Percentiles rank a stretch among this genome's conserved stretches.
Evolutionary conservation across 164 flowering plant genomes (phyloP).

Genomic region (Vitis cinerea): DNA sequence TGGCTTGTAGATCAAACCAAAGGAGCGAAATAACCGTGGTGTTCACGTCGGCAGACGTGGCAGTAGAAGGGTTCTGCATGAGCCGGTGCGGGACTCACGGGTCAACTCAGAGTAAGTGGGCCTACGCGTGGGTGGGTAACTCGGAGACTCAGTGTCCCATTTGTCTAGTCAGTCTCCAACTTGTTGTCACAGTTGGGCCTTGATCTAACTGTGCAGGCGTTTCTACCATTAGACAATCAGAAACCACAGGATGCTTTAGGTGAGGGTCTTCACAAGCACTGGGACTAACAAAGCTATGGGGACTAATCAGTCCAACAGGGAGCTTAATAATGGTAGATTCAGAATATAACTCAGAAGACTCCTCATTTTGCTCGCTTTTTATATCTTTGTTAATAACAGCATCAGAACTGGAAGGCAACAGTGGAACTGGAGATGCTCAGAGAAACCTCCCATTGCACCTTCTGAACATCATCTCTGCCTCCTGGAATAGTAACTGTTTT

Average conservation of each 20-base stretch:
- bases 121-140: slow-evolving; percentile 72
- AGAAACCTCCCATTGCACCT: slow-evolving; percentile 77
- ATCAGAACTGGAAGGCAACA: slow-evolving; percentile 17
- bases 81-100: slow-evolving; percentile 63
- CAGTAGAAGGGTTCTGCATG: slow-evolving; percentile 55
- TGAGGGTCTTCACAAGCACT: no score
- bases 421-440: slow-evolving; percentile 13
- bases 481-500: no score
- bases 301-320: no score
- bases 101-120: slow-evolving; percentile 28
- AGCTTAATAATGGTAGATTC: no score
- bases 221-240: no score
- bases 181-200: no score
- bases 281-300: no score
- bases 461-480: slow-evolving; percentile 75
- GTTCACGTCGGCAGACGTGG: slow-evolving; percentile 55
- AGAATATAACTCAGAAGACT: background rate
- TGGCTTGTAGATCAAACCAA: slow-evolving; percentile 40
- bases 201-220: no score
- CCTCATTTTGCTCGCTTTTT: slow-evolving; percentile 5
- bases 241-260: no score
- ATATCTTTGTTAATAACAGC: slow-evolving; percentile 6
- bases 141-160: slow-evolving; percentile 39
- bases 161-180: no score
- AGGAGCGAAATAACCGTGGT: slow-evolving; percentile 53